Conservation (phyloP, 148 eudicot genomes). For the Dianthus caryophyllus region DNA sequence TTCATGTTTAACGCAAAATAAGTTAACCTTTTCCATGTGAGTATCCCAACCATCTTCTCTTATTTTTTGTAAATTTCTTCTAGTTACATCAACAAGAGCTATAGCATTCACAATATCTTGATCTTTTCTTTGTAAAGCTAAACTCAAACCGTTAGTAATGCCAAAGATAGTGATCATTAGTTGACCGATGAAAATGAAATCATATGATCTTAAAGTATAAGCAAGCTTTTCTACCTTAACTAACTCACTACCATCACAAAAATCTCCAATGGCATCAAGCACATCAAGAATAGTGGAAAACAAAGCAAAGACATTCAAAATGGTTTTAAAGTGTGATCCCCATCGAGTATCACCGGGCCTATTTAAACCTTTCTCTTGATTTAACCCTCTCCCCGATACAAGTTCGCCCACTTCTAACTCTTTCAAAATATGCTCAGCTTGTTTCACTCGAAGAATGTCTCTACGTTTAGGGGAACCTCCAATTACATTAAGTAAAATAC, state of each 20-base stretch:
- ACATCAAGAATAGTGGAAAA: not conserved
- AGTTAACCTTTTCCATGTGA: not conserved
- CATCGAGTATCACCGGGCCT: conserved; percentile 14
- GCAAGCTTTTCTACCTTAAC: conserved; percentile 1
- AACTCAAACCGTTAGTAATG: too few relatives aligned
- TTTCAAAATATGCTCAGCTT: not conserved
- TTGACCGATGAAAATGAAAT: not conserved
- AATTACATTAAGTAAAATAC: not conserved
- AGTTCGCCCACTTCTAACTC: not conserved
- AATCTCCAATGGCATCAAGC: not conserved
- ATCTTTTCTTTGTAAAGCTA: too few relatives aligned
- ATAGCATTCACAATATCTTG: too few relatives aligned
- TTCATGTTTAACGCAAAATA: not conserved
- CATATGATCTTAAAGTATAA: not conserved
- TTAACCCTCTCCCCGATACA: not conserved
- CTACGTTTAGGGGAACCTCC: conserved; percentile 8
- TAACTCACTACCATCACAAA: conserved; percentile 1
- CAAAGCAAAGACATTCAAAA: not conserved
- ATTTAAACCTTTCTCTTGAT: conserved; percentile 7
- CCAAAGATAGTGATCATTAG: conserved; percentile 1
- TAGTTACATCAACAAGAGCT: not conserved
- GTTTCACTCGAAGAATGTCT: not conserved
- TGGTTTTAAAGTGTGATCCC: too few relatives aligned
- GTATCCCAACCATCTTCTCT: too few relatives aligned
- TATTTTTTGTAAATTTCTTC: not conserved